These are phyloP conservation scores for Atractiella rhizophila DNA, from an alignment of 768 basidiomycete genomes.

Conservation along the genomic window DNA sequence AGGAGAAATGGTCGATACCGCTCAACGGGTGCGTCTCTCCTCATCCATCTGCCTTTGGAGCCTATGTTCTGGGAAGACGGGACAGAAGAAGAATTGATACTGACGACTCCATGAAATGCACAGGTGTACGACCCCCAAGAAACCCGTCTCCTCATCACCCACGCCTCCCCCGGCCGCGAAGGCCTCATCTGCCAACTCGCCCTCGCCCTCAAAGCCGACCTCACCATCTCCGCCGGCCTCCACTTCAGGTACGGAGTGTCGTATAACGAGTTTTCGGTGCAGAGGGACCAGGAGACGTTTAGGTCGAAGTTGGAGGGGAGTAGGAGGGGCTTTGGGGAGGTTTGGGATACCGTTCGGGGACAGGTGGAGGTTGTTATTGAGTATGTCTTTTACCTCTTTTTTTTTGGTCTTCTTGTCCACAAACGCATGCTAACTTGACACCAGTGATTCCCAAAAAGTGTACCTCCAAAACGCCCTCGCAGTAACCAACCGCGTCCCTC, in stretches of 20 bases:
- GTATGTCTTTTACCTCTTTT: slow-evolving; percentile 18
- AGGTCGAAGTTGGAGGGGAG: slow-evolving; percentile 49
- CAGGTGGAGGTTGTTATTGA: slow-evolving; percentile 83
- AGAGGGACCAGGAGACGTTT: slow-evolving; percentile 67
- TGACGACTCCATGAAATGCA: not conserved
- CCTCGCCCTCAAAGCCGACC: slow-evolving; percentile 72
- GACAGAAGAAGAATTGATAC: not conserved
- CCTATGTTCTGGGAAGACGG: not conserved
- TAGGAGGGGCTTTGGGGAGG: slow-evolving; percentile 59
- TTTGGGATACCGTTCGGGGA: slow-evolving; percentile 80
- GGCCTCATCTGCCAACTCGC: slow-evolving; percentile 76
- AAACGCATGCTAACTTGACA: not conserved
- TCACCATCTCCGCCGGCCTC: slow-evolving; percentile 76
- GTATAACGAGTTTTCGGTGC: slow-evolving; percentile 91
- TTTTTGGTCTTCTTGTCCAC: not conserved
- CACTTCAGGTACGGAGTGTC: slow-evolving; percentile 93
- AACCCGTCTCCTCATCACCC: slow-evolving; percentile 76
- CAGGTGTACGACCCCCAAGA: slow-evolving; percentile 56
- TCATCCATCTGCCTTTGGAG: not conserved
- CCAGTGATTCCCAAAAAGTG: slow-evolving; percentile 50
- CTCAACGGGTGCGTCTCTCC: slow-evolving; percentile 43
- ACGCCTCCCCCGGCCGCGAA: slow-evolving; percentile 75
- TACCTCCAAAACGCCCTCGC: slow-evolving; percentile 68
- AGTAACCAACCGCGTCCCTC: slow-evolving; percentile 57
- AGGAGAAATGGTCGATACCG: slow-evolving; percentile 91